phyloP scores from a whole-genome alignment of 2,329 filamentous ascomycete species.

The Verticillium zaregamsianum region DNA sequence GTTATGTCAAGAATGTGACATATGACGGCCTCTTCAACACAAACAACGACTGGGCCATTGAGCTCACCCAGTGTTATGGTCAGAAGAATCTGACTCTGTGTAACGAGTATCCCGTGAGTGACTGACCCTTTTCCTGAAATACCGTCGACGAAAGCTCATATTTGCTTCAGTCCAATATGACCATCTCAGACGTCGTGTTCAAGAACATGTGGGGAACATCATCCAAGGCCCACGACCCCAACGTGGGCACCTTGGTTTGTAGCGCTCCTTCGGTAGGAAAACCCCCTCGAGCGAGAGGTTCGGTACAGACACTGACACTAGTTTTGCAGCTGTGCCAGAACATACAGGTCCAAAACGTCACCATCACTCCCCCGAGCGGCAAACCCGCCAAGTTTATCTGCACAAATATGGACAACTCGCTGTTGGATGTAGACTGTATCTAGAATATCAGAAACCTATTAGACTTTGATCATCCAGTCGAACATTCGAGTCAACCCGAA shows the following conservation, averaged over 20 bases:
- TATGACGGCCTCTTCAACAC: slow-evolving; percentile 57
- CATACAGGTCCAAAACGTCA: slow-evolving; percentile 11
- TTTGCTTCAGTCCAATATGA: slow-evolving; percentile 6
- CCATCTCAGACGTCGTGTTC: slow-evolving; percentile 13
- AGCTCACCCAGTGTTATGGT: slow-evolving; percentile 11
- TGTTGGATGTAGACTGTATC: slow-evolving; percentile 5
- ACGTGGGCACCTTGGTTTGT: slow-evolving; percentile 11
- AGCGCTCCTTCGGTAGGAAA: slow-evolving; percentile 7
- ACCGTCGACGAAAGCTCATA: not conserved
- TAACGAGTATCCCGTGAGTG: slow-evolving; percentile 11
- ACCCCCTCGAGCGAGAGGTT: not conserved
- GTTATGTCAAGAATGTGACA: slow-evolving; percentile 62
- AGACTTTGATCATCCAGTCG: not conserved
- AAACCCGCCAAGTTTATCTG: slow-evolving; percentile 9
- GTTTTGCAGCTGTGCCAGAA: slow-evolving; percentile 7
- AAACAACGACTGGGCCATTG: slow-evolving; percentile 51
- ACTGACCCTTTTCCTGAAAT: not conserved
- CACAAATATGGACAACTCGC: slow-evolving; percentile 8
- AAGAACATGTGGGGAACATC: slow-evolving; percentile 11
- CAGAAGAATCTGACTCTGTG: slow-evolving; percentile 5
- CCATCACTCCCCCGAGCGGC: slow-evolving; percentile 10
- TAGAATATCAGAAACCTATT: not conserved
- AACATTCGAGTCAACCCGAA: no score
- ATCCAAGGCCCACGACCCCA: slow-evolving; percentile 11
- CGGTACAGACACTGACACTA: no score